Conservation (phyloP, 83 land plant genomes). For the Thuja plicata region DNA sequence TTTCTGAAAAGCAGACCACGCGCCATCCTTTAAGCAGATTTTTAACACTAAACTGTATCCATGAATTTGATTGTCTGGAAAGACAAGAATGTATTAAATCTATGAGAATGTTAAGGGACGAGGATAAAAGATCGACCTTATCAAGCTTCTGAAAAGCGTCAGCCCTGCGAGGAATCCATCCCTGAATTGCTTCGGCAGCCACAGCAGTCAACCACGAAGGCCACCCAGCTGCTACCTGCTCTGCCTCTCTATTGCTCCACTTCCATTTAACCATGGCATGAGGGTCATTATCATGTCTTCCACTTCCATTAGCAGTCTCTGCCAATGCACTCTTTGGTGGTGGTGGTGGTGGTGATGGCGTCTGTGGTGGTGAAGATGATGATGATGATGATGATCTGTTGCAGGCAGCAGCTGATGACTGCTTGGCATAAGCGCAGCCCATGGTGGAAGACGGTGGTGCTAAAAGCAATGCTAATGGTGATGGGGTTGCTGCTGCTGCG, state of each 20-base stretch:
- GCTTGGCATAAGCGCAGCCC: constrained; percentile 12
- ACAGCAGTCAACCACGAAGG: constrained; percentile 62
- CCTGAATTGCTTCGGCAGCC: constrained; percentile 69
- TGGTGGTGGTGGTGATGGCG: too few species aligned
- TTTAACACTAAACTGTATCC: too few species aligned
- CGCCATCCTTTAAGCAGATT: too few species aligned
- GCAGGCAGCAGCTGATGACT: not conserved
- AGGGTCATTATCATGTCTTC: not conserved
- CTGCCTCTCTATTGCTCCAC: constrained; percentile 18
- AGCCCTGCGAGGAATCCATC: constrained; percentile 64
- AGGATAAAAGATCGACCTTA: constrained; percentile 31
- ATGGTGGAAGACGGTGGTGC: not conserved
- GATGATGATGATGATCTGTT: constrained; percentile 4
- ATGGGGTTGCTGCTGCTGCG: not conserved
- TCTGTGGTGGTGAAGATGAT: not conserved
- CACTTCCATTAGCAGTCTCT: not conserved
- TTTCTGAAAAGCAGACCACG: too few species aligned
- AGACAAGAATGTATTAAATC: too few species aligned
- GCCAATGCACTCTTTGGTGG: not conserved
- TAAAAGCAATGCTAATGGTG: not conserved
- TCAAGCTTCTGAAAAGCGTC: constrained; percentile 66
- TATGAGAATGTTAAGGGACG: not conserved
- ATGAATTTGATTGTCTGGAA: too few species aligned
- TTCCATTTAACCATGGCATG: not conserved
- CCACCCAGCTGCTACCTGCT: constrained; percentile 60